Percentiles rank a stretch among this genome's conserved stretches.
Evolutionary conservation across 495 filamentous ascomycete genomes (phyloP).

Genomic region (Parathielavia hyrcaniae): DNA sequence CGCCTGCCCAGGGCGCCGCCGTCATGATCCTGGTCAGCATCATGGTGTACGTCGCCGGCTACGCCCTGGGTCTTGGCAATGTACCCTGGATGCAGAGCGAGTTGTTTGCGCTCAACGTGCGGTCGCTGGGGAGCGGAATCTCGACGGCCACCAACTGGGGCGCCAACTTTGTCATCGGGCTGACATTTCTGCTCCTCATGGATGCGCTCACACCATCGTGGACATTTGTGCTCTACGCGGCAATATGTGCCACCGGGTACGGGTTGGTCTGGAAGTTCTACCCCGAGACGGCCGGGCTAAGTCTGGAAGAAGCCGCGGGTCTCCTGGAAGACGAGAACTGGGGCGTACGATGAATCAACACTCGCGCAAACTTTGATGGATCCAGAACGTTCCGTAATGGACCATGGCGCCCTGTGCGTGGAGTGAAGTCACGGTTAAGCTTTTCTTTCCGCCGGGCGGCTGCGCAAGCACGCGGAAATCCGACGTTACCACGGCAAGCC

Average conservation of each 20-base stretch:
- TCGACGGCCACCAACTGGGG: conserved; percentile 87
- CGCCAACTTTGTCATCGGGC: conserved; percentile 78
- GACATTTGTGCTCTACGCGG: conserved; percentile 72
- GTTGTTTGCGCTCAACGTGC: conserved; percentile 78
- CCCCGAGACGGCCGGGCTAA: conserved; percentile 76
- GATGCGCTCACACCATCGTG: conserved; percentile 64
- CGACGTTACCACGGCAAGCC: too few species aligned
- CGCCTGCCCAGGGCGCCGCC: conserved; percentile 35
- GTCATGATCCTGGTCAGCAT: conserved; percentile 61
- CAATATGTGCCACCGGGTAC: conserved; percentile 63
- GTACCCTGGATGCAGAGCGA: conserved; percentile 94
- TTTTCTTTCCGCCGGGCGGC: not conserved
- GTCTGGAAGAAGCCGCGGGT: conserved; percentile 71
- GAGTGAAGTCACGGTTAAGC: conserved; percentile 13
- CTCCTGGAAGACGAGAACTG: conserved; percentile 64
- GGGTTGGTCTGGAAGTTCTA: conserved; percentile 63
- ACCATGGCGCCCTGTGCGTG: conserved; percentile 10
- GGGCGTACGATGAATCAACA: conserved; percentile 52
- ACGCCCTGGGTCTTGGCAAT: conserved; percentile 82
- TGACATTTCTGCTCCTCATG: conserved; percentile 85
- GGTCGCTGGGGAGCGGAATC: conserved; percentile 72
- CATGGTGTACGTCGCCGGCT: conserved; percentile 76
- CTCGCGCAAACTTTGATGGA: not conserved
- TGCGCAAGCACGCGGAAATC: conserved; percentile 3
- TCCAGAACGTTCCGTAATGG: conserved; percentile 12